Evolutionary conservation across 805 yeast genomes (phyloP).

Genomic region (Nematodospora valgi): DNA sequence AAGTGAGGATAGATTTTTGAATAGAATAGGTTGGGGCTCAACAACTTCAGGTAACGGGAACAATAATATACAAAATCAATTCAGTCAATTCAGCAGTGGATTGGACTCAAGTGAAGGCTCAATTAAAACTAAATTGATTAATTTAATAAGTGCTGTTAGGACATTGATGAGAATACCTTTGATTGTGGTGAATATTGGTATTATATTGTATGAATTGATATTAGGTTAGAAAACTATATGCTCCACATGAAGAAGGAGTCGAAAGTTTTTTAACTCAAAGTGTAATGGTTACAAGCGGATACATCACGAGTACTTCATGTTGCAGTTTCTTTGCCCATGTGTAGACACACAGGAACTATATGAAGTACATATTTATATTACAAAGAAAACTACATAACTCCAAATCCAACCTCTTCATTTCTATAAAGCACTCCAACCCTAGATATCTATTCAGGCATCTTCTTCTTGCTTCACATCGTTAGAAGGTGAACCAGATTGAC

Average conservation of each 20-base stretch:
- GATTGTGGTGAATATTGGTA: constrained; percentile 61
- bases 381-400: no score
- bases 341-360: no score
- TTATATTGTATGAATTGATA: constrained; percentile 66
- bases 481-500: constrained; percentile 11
- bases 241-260: no score
- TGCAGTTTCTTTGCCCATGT: no score
- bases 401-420: no score
- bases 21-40: constrained; percentile 47
- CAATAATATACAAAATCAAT: constrained; percentile 11
- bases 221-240: constrained; percentile 45
- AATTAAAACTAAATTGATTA: constrained; percentile 55
- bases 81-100: constrained; percentile 38
- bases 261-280: no score
- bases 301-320: no score
- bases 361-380: no score
- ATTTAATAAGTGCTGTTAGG: constrained; percentile 68
- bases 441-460: no score
- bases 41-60: constrained; percentile 15
- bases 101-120: constrained; percentile 36
- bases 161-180: constrained; percentile 74
- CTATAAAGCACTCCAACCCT: no score
- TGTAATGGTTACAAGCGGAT: no score
- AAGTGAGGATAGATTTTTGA: constrained; percentile 75
- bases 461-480: constrained; percentile 3